Conservation (phyloP, 768 basidiomycete genomes). For the Tylopilus cervinicoccineus region DNA sequence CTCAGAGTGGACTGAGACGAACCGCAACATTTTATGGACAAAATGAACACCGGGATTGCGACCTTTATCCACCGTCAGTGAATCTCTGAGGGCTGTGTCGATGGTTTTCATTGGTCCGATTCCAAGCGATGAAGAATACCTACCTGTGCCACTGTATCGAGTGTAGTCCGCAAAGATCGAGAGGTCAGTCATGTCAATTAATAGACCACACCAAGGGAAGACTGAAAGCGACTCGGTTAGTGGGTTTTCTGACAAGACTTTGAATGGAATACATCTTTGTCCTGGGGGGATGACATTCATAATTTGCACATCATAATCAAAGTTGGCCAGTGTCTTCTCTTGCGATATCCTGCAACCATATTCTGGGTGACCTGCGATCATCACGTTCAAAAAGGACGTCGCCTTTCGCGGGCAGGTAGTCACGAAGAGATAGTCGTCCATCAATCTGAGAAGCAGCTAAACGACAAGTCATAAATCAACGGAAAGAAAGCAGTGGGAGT, state of each 20-base stretch:
- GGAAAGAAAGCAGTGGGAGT: background rate
- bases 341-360: slow-evolving; percentile 90
- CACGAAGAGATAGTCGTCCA: slow-evolving; percentile 94
- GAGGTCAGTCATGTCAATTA: slow-evolving; percentile 71
- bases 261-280: slow-evolving; percentile 36
- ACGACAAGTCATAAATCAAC: background rate
- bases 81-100: slow-evolving; percentile 56
- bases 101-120: background rate
- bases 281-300: slow-evolving; percentile 49
- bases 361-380: slow-evolving; percentile 85
- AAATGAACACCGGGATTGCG: slow-evolving; percentile 65
- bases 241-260: background rate
- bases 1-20: slow-evolving; percentile 20
- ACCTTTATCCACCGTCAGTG: slow-evolving; percentile 67
- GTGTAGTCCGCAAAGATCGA: slow-evolving; percentile 78
- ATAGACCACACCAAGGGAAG: slow-evolving; percentile 93
- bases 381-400: slow-evolving; percentile 62
- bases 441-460: slow-evolving; percentile 75
- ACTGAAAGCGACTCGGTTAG: slow-evolving; percentile 36
- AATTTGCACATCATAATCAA: slow-evolving; percentile 56
- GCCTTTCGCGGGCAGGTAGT: slow-evolving; percentile 65
- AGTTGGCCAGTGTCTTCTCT: slow-evolving; percentile 89
- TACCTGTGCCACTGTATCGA: slow-evolving; percentile 61
- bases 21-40: slow-evolving; percentile 72
- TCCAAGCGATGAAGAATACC: slow-evolving; percentile 16